Base-by-base conservation (phyloP, 225 moss, liverwort and hornwort genomes). In the Antitrichia curtipendula region DNA sequence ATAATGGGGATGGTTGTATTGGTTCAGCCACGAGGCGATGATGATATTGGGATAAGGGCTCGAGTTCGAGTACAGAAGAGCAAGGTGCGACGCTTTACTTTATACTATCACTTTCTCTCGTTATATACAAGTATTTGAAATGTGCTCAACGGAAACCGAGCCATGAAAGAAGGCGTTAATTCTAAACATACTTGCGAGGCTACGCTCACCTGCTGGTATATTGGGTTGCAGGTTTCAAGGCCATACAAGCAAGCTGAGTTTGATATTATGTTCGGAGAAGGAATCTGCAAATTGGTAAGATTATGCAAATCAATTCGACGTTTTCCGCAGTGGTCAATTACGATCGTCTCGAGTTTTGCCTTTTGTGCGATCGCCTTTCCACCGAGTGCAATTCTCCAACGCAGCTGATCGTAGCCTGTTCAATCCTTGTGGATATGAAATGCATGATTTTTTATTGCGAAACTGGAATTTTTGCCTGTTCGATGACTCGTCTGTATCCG, bases 261-360 rank as follows among this genome's bases (percentile, higher is more conserved):
- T 90, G 97, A 97, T 86, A 97, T 97, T n/a, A 96, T 97, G 8
- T 97, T 97, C 78, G 97, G 97, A 82, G 95, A 97, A 90, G 97
- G 97, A 78, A 96, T 97, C 87, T 95, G 96, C 91, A 95, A 87
- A 81, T 85, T 90, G 84, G 96, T 96, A 82, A 91, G 90, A 56
- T 87, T 32, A 28, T 60, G 9, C 49, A 68, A 41, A 75, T 41
- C 13, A 43, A 43, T 50, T 80, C 71, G 70, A 81, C 49, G 77
- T 70, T 80, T 36, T 38, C 75, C 50, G 59, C 76, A 74, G 58
- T 56, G 61, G 32, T 23, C 68, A 66, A 60, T 80, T 60, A 34
- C 16, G 69, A 87, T 74, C 43, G 28, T 57, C 61, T 59, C 16
- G 45, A 81, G 43, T 69, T 61, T 62, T 47, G 31, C 64, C 64